Percentiles rank a stretch among this genome's conserved stretches.
These are phyloP conservation scores for Nakazawaea peltata DNA, from an alignment of 805 yeast species.

Conservation along the genomic window DNA sequence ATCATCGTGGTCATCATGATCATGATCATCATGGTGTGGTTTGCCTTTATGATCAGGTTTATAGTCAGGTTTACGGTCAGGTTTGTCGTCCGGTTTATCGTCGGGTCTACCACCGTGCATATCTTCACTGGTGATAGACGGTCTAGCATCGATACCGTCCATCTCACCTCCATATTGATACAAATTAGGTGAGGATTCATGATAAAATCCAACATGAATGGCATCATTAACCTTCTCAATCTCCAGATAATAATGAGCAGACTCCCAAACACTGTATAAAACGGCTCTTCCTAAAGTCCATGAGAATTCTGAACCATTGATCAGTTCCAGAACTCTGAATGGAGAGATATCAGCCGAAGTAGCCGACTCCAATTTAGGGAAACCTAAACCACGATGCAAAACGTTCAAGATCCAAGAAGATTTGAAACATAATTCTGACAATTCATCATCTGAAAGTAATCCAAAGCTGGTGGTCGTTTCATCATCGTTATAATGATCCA, in stretches of 20 bases:
- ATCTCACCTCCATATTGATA: conserved; percentile 49
- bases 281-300: conserved; percentile 89
- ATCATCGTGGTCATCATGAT: too few relatives aligned
- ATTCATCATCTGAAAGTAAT: conserved; percentile 33
- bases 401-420: conserved; percentile 51
- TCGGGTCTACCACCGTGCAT: background rate
- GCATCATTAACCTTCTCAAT: conserved; percentile 9
- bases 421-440: conserved; percentile 51
- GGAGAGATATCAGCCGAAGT: conserved; percentile 37
- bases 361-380: conserved; percentile 27
- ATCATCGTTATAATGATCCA: conserved; percentile 26
- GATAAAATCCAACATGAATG: conserved; percentile 35
- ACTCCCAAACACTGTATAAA: conserved; percentile 52
- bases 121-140: conserved; percentile 24
- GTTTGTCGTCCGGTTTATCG: too few relatives aligned
- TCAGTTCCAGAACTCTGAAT: conserved; percentile 74
- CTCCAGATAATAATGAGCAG: conserved; percentile 28
- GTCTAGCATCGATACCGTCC: conserved; percentile 31
- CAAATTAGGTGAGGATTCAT: conserved; percentile 37
- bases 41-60: too few relatives aligned
- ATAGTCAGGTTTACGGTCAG: too few relatives aligned
- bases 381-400: conserved; percentile 53
- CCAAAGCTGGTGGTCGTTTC: conserved; percentile 13
- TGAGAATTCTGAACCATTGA: conserved; percentile 80
- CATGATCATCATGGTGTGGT: too few relatives aligned